Evolutionary conservation across 208 protist species (phyloP), one percentile per base, ranked within the genome.

Genomic region (Acanthamoeba lenticulata): DNA sequence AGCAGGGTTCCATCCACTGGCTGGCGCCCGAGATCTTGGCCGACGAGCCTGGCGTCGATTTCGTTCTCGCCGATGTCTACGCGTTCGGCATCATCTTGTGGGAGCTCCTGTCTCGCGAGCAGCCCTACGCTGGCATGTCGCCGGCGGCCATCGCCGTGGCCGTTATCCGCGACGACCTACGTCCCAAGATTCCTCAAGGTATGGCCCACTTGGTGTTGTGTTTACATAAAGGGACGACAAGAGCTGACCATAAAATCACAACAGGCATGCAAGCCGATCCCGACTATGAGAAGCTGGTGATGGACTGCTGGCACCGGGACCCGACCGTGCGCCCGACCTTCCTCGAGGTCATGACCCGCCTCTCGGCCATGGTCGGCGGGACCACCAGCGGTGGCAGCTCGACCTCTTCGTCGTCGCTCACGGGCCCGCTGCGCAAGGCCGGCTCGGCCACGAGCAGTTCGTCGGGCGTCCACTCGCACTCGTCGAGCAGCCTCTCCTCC

Each of bases 1-100:
- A 85, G 38, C 21, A 55, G 21, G 38, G 74, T 42, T 55, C 40
- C 44, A 55, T 85, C 7, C 74, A 85, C n/a, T 85, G 74, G 74
- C 5, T 38, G 2, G 74, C 74, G 9, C 74, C 74, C 24, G 74
- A 85, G 74, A 38, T 85, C n/a, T 42, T 85, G 6, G 32, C 17
- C 44, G 74, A 85, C 7, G 44, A 45, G 7, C n/a, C 74, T 1
- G 44, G 32, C 24, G 55, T 85, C 44, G 74, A 85, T 24, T 85
- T 27, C 74, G 44, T 55, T 36, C 27, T 55, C 19, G 74, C 74
- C n/a, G 74, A 85, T 29, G 32, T 85, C 7, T 85, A 85, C 44
- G 32, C n/a, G 40, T 85, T 85, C 42, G 89, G 89, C n/a, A 93
- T 93, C 45, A 57, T 93, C 32, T 34, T 93, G 4, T 93, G 89